Evolutionary conservation across 768 basidiomycete species (phyloP).

Genomic region (Termitomyces sp.): DNA sequence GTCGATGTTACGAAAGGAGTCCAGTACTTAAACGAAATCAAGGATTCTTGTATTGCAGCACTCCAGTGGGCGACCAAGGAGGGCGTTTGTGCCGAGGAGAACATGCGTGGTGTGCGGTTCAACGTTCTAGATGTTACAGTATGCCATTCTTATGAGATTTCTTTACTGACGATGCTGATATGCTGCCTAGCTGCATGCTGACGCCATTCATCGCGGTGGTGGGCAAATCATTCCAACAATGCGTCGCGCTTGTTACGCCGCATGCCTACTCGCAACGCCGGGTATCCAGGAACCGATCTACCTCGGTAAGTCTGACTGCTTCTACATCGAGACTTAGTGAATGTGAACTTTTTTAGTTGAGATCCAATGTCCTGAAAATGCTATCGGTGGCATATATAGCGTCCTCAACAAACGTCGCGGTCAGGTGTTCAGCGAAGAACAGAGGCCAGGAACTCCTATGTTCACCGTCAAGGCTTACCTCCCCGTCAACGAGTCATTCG

Average conservation of each 20-base stretch:
- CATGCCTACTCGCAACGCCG: slow-evolving; percentile 87
- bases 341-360: slow-evolving; percentile 55
- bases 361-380: slow-evolving; percentile 97
- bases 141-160: slow-evolving; percentile 18
- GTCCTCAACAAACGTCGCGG: slow-evolving; percentile 95
- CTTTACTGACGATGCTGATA: neutral
- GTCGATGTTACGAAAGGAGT: slow-evolving; percentile 99
- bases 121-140: slow-evolving; percentile 96
- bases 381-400: slow-evolving; percentile 97
- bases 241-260: slow-evolving; percentile 95
- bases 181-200: slow-evolving; percentile 74
- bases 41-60: slow-evolving; percentile 98
- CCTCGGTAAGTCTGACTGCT: slow-evolving; percentile 49
- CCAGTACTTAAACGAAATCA: slow-evolving; percentile 99
- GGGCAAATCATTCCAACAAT: slow-evolving; percentile 98
- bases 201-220: slow-evolving; percentile 99
- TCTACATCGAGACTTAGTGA: neutral
- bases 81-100: slow-evolving; percentile 94
- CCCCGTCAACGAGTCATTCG: slow-evolving; percentile 89
- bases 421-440: slow-evolving; percentile 97
- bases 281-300: slow-evolving; percentile 95
- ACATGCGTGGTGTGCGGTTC: slow-evolving; percentile 96
- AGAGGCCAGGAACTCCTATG: slow-evolving; percentile 96
- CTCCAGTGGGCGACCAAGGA: slow-evolving; percentile 99
- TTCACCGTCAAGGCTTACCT: slow-evolving; percentile 98